These are phyloP conservation scores for Lentinula boryana DNA, from an alignment of 768 basidiomycete genomes.

Conservation along the genomic window DNA sequence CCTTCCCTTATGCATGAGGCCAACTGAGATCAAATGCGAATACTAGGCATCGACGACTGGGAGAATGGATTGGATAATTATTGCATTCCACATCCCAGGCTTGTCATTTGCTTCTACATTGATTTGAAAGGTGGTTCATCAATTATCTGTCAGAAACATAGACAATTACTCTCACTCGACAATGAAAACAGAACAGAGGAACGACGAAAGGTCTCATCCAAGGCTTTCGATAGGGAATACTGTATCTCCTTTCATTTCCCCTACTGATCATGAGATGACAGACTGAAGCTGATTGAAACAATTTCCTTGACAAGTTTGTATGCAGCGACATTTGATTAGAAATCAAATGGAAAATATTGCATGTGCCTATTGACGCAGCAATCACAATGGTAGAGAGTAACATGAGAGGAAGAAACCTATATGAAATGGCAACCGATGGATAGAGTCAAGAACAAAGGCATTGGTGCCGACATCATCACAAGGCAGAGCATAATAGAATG, in stretches of 20 bases:
- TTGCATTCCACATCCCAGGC: too few relatives aligned
- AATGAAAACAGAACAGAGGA: neutral
- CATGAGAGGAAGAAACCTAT: neutral
- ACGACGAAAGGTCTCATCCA: slow-evolving; percentile 4
- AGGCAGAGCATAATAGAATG: too few relatives aligned
- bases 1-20: too few relatives aligned
- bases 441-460: neutral
- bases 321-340: slow-evolving; percentile 23
- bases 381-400: neutral
- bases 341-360: slow-evolving; percentile 22
- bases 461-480: too few relatives aligned
- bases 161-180: neutral
- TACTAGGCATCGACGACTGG: too few relatives aligned
- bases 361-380: neutral
- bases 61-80: too few relatives aligned
- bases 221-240: neutral
- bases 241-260: neutral
- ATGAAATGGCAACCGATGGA: neutral
- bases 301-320: slow-evolving; percentile 15
- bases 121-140: too few relatives aligned
- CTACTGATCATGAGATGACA: slow-evolving; percentile 8
- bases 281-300: slow-evolving; percentile 27
- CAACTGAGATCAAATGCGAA: too few relatives aligned
- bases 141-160: neutral
- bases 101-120: too few relatives aligned